Percentiles rank a stretch among this genome's conserved stretches.
Evolutionary conservation across 495 filamentous ascomycete genomes (phyloP).

Genomic region (Amphirosellinia nigrospora): DNA sequence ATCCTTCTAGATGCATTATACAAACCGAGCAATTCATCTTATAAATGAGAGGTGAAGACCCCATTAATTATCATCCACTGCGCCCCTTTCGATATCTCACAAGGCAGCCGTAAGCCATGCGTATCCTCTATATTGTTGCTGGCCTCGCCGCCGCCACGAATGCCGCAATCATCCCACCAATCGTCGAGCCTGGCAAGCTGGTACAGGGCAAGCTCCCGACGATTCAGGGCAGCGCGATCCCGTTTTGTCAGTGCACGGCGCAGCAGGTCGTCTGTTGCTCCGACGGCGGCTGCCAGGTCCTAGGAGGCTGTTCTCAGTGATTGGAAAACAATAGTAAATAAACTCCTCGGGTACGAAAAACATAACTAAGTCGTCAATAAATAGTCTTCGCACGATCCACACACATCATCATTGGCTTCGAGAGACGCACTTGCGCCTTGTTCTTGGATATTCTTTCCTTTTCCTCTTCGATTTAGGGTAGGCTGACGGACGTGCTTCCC

Average conservation of each 20-base stretch:
- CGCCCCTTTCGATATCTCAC: background rate
- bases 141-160: background rate
- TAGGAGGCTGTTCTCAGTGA: background rate
- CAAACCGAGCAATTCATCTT: background rate
- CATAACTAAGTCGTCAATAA: background rate
- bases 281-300: conserved; percentile 2
- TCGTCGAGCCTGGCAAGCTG: background rate
- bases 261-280: conserved; percentile 12
- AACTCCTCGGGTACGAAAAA: background rate
- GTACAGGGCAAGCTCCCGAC: background rate
- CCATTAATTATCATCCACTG: background rate
- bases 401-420: background rate
- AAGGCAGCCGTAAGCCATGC: conserved; percentile 1
- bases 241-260: conserved; percentile 20
- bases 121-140: background rate
- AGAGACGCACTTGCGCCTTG: background rate
- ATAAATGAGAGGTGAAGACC: background rate
- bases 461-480: background rate
- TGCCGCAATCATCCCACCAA: background rate
- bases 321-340: conserved; percentile 1
- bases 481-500: background rate
- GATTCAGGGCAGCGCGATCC: conserved; percentile 17
- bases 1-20: background rate
- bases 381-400: background rate
- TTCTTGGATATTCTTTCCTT: background rate